phyloP scores from a whole-genome alignment of 2,329 filamentous ascomycete genomes.

The Huntiella decipiens region DNA sequence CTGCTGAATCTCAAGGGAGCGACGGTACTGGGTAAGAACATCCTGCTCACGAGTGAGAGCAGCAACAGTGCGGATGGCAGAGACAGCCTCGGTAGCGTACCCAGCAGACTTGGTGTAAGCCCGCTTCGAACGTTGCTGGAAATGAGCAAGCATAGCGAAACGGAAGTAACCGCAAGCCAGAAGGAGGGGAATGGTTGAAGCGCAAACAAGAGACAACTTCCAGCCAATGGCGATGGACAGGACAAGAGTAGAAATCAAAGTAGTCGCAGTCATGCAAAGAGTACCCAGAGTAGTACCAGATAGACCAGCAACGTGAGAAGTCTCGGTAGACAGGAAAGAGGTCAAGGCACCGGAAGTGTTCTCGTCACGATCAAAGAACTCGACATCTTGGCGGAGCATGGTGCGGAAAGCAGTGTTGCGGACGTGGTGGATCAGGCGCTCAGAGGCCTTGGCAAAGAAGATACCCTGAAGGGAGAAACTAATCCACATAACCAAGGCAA shows the following conservation, averaged over 20 bases:
- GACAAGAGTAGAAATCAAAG: slow-evolving; percentile 53
- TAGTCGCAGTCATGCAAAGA: slow-evolving; percentile 61
- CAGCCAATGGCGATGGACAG: slow-evolving; percentile 61
- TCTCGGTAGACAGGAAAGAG: slow-evolving; percentile 74
- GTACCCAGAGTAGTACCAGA: slow-evolving; percentile 78
- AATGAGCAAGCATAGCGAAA: slow-evolving; percentile 66
- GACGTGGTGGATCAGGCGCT: slow-evolving; percentile 65
- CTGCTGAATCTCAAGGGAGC: slow-evolving; percentile 46
- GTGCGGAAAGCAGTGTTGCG: slow-evolving; percentile 66
- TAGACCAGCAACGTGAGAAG: slow-evolving; percentile 72
- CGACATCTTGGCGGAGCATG: slow-evolving; percentile 81
- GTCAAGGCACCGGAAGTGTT: slow-evolving; percentile 81
- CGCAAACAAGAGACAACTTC: slow-evolving; percentile 74
- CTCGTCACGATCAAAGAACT: slow-evolving; percentile 77
- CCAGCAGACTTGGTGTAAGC: slow-evolving; percentile 67
- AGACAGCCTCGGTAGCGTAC: slow-evolving; percentile 84
- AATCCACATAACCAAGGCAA: slow-evolving; percentile 55
- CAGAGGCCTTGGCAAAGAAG: slow-evolving; percentile 70
- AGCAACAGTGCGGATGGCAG: slow-evolving; percentile 82
- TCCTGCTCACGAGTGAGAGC: slow-evolving; percentile 74
- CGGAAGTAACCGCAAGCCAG: slow-evolving; percentile 70
- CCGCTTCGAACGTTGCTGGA: slow-evolving; percentile 58
- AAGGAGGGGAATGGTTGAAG: slow-evolving; percentile 57
- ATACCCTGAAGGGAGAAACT: slow-evolving; percentile 50
- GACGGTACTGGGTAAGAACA: slow-evolving; percentile 53